Evolutionary conservation across 192 early-diverging fungal genomes (phyloP).

Genomic region (Lunasporangiospora selenospora): DNA sequence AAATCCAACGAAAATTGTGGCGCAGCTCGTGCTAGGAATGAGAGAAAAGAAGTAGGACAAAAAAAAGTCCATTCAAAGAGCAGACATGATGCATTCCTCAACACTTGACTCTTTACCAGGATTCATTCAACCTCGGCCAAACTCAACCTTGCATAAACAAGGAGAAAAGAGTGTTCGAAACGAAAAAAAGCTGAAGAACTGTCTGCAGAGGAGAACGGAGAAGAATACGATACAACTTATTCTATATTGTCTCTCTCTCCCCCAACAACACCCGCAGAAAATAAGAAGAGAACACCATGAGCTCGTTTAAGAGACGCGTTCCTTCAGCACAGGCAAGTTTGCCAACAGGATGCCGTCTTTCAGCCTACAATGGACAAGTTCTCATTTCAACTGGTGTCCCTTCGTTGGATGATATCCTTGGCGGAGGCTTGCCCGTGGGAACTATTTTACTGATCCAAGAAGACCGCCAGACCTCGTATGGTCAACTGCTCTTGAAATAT

Average conservation of each 20-base stretch:
- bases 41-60: no score
- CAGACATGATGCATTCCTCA: no score
- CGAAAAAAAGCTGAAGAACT: no score
- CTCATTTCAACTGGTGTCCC: slow-evolving; percentile 85
- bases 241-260: background rate
- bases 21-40: no score
- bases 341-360: slow-evolving; percentile 76
- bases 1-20: no score
- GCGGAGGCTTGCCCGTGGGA: slow-evolving; percentile 89
- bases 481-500: slow-evolving; percentile 78
- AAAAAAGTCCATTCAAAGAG: no score
- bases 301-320: slow-evolving; percentile 62
- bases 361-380: slow-evolving; percentile 78
- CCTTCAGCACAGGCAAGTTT: slow-evolving; percentile 62
- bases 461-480: slow-evolving; percentile 84
- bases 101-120: no score
- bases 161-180: no score
- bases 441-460: slow-evolving; percentile 78
- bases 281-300: slow-evolving; percentile 14
- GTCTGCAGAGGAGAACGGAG: no score
- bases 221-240: no score
- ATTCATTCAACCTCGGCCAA: no score
- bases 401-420: slow-evolving; percentile 85
- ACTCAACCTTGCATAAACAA: no score
- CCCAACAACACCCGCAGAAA: background rate